Percentiles rank a stretch among this genome's conserved stretches.
Evolutionary conservation across 2,329 filamentous ascomycete species (phyloP).

Genomic region (Colletotrichum scovillei): DNA sequence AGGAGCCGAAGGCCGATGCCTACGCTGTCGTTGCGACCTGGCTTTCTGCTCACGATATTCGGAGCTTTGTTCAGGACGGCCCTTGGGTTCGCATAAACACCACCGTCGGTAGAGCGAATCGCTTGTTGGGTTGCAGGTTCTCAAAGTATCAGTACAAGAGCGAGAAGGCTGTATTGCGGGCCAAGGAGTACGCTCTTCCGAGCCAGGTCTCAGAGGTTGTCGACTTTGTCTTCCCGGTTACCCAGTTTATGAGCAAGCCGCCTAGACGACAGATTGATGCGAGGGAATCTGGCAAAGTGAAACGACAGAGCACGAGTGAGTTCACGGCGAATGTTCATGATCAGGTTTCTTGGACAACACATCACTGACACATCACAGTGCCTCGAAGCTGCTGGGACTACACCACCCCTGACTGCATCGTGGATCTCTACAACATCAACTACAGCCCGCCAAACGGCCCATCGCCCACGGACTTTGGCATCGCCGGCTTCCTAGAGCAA

Average conservation of each 20-base stretch:
- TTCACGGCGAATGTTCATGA: neutral
- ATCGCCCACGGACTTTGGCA: conserved; percentile 18
- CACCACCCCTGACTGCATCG: conserved; percentile 55
- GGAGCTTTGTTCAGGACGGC: conserved; percentile 45
- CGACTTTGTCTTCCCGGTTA: conserved; percentile 59
- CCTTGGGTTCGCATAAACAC: conserved; percentile 57
- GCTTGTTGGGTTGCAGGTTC: conserved; percentile 54
- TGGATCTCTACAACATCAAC: conserved; percentile 58
- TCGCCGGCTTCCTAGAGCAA: conserved; percentile 20
- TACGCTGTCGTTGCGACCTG: conserved; percentile 52
- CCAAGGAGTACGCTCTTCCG: conserved; percentile 58
- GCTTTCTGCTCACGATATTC: conserved; percentile 53
- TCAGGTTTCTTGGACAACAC: neutral
- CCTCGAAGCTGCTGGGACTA: conserved; percentile 22
- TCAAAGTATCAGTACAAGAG: conserved; percentile 54
- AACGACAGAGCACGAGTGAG: neutral
- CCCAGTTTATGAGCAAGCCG: conserved; percentile 56
- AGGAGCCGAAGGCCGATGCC: conserved; percentile 47
- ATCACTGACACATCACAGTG: neutral
- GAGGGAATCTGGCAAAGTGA: conserved; percentile 21
- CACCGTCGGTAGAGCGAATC: conserved; percentile 51
- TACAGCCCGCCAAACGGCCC: conserved; percentile 40
- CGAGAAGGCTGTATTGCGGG: conserved; percentile 52
- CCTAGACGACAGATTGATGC: conserved; percentile 47
- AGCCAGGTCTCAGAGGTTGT: conserved; percentile 50